Conservation (phyloP, 257 asterid species). For the Paulownia fortunei region DNA sequence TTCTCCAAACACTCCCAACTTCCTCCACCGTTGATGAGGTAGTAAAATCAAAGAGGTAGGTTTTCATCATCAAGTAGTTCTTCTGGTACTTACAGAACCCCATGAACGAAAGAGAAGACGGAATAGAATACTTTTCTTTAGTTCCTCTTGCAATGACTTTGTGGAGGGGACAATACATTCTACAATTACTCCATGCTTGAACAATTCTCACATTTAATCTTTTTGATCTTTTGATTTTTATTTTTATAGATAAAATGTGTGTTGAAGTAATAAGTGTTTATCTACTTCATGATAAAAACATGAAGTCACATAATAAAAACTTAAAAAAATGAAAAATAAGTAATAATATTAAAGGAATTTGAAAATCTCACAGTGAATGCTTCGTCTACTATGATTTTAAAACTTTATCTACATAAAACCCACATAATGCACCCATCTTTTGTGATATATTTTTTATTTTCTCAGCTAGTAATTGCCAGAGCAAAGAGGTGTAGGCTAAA, state of each 20-base stretch:
- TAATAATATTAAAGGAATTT: too few relatives aligned
- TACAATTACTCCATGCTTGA: conserved; percentile 50
- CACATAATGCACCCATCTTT: conserved; percentile 84
- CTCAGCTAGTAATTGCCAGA: conserved; percentile 32
- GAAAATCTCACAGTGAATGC: too few relatives aligned
- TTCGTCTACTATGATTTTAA: too few relatives aligned
- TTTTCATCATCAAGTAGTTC: conserved; percentile 43
- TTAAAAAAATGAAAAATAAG: too few relatives aligned
- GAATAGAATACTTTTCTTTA: conserved; percentile 38
- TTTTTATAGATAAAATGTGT: too few relatives aligned
- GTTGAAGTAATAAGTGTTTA: too few relatives aligned
- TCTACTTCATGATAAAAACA: too few relatives aligned
- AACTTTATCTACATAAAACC: conserved; percentile 77
- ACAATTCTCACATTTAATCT: background rate
- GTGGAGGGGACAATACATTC: conserved; percentile 41
- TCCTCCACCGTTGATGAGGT: too few relatives aligned
- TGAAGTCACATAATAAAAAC: too few relatives aligned
- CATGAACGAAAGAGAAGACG: conserved; percentile 31
- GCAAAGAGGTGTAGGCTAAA: conserved; percentile 23
- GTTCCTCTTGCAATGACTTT: conserved; percentile 35
- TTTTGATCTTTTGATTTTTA: too few relatives aligned
- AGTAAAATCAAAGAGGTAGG: too few relatives aligned
- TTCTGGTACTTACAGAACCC: conserved; percentile 33
- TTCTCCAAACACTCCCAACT: too few relatives aligned
- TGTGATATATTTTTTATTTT: conserved; percentile 45